phyloP scores from a whole-genome alignment of 208 protist species.

The Herpetomonas tarakana region DNA sequence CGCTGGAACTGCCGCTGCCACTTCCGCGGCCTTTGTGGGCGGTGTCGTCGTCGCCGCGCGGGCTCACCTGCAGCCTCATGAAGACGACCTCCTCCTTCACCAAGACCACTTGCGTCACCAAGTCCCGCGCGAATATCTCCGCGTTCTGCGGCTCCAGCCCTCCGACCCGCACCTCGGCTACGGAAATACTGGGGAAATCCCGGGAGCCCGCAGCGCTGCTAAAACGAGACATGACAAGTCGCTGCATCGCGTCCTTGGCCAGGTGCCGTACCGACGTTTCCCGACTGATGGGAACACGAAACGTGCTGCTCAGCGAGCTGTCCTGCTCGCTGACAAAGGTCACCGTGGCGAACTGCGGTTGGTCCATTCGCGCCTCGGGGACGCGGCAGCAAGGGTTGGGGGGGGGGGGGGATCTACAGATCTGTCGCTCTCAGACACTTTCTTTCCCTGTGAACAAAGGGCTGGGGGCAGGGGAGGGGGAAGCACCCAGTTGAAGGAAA shows the following conservation, averaged over 20 bases:
- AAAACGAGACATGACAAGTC: slow-evolving; percentile 51
- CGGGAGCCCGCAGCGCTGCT: slow-evolving; percentile 9
- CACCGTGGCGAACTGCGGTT: slow-evolving; percentile 79
- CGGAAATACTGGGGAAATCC: slow-evolving; percentile 26
- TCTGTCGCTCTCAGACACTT: too few species aligned
- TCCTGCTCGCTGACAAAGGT: slow-evolving; percentile 44
- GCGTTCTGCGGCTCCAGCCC: slow-evolving; percentile 37
- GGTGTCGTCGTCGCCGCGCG: slow-evolving; percentile 2
- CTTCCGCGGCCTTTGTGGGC: too few species aligned
- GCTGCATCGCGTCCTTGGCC: slow-evolving; percentile 81
- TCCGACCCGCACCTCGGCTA: slow-evolving; percentile 74
- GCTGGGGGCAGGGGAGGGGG: too few species aligned
- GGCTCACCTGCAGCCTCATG: slow-evolving; percentile 42
- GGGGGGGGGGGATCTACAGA: neutral
- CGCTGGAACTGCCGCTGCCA: too few species aligned
- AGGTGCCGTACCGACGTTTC: slow-evolving; percentile 71
- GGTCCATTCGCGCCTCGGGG: neutral
- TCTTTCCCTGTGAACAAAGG: too few species aligned
- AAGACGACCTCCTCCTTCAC: slow-evolving; percentile 73
- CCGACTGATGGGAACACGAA: slow-evolving; percentile 70
- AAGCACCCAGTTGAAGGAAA: neutral
- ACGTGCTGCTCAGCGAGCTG: slow-evolving; percentile 28
- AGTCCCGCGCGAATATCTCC: slow-evolving; percentile 76
- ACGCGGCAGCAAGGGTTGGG: neutral
- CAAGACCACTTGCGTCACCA: slow-evolving; percentile 54